phyloP scores from a whole-genome alignment of 2,329 filamentous ascomycete genomes.

The Diaporthe aspalathi region DNA sequence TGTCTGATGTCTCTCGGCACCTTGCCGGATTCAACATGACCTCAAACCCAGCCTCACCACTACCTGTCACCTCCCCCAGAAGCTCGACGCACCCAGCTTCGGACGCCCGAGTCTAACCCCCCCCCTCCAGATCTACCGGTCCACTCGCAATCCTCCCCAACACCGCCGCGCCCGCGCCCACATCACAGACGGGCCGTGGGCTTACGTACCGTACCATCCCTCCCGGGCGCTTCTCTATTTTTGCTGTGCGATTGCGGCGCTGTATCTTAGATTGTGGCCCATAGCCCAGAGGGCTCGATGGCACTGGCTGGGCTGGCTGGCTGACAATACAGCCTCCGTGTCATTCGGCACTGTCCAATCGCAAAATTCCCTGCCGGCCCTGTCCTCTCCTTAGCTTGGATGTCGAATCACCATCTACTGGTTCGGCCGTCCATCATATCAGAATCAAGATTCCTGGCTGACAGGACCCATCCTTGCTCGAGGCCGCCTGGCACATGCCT shows the following conservation, averaged over 20 bases:
- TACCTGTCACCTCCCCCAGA: not conserved
- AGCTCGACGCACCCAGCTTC: not conserved
- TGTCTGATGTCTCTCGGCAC: conserved; percentile 36
- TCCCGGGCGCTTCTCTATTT: conserved; percentile 36
- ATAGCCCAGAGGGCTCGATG: conserved; percentile 25
- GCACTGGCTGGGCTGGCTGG: conserved; percentile 34
- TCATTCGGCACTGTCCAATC: conserved; percentile 20
- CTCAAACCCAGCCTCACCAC: conserved; percentile 35
- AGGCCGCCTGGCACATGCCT: conserved; percentile 23
- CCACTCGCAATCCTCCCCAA: conserved; percentile 28
- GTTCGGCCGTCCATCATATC: conserved; percentile 12
- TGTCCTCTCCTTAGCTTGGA: conserved; percentile 19
- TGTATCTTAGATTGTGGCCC: not conserved
- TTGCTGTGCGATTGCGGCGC: conserved; percentile 30
- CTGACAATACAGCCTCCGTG: conserved; percentile 39
- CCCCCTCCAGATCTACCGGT: conserved; percentile 31
- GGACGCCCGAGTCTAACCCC: conserved; percentile 21
- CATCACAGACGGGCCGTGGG: conserved; percentile 19
- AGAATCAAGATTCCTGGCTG: conserved; percentile 2
- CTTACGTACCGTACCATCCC: conserved; percentile 11
- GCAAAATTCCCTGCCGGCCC: conserved; percentile 17
- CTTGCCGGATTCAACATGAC: conserved; percentile 36
- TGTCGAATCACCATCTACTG: conserved; percentile 21
- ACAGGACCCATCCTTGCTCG: conserved; percentile 36
- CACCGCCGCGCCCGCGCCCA: conserved; percentile 13